Evolutionary conservation across 1,139 yeast species (phyloP).

Genomic region (Geotrichum klebahnii): DNA sequence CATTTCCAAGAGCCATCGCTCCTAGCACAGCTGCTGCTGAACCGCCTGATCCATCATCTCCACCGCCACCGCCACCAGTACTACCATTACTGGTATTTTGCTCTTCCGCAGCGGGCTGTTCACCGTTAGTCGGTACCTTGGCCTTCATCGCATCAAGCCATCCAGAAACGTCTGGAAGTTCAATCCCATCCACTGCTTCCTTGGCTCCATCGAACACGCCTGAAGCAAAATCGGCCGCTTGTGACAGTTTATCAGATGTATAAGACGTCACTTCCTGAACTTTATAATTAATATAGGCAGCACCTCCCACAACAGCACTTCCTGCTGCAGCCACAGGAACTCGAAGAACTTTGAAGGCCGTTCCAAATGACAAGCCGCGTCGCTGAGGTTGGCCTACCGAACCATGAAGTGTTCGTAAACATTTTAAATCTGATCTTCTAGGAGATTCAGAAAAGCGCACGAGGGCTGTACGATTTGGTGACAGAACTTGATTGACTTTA

Average conservation of each 20-base stretch:
- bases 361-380: conserved; percentile 8
- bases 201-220: conserved; percentile 36
- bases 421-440: neutral
- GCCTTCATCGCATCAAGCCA: conserved; percentile 22
- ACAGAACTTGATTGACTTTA: no score
- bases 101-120: conserved; percentile 13
- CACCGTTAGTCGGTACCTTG: no score
- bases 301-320: conserved; percentile 91
- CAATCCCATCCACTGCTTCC: conserved; percentile 28
- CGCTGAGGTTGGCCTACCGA: neutral
- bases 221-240: conserved; percentile 54
- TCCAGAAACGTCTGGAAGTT: conserved; percentile 31
- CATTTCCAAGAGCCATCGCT: conserved; percentile 36
- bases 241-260: conserved; percentile 60
- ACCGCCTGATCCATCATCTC: neutral
- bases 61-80: no score
- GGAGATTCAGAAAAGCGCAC: conserved; percentile 10
- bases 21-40: conserved; percentile 38
- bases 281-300: conserved; percentile 85
- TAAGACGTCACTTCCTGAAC: conserved; percentile 78
- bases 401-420: conserved; percentile 6
- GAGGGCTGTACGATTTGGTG: no score
- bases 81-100: conserved; percentile 19
- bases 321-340: conserved; percentile 59
- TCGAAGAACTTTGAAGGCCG: conserved; percentile 7